Conservation (phyloP, 192 early-diverging fungal genomes). For the Coemansia sp. region DNA sequence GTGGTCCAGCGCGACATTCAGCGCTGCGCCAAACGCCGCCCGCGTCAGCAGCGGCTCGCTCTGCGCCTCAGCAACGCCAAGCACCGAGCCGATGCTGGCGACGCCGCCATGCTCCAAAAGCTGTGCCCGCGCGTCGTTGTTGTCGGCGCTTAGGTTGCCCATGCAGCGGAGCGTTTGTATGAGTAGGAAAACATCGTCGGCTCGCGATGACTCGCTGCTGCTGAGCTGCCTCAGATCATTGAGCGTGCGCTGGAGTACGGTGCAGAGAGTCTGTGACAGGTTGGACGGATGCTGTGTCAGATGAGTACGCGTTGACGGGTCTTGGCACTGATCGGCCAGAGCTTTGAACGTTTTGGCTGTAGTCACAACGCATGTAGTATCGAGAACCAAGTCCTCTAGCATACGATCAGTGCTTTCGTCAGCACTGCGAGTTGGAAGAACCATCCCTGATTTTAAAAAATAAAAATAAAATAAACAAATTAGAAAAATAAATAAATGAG, state of each 20-base stretch:
- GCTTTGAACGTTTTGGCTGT: conserved; percentile 39
- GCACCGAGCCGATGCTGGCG: conserved; percentile 14
- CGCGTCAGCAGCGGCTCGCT: conserved; percentile 37
- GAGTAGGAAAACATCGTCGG: conserved; percentile 37
- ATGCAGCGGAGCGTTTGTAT: conserved; percentile 47
- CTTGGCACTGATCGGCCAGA: conserved; percentile 39
- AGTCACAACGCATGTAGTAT: neutral
- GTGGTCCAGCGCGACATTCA: conserved; percentile 40
- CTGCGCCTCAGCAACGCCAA: neutral
- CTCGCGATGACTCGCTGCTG: conserved; percentile 9
- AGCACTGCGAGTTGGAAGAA: too few species aligned
- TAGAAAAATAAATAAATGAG: neutral
- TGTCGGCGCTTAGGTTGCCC: conserved; percentile 50
- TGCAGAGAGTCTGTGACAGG: conserved; percentile 12
- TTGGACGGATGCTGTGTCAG: conserved; percentile 11
- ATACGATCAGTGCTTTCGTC: neutral
- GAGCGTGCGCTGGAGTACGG: conserved; percentile 17
- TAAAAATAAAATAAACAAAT: too few species aligned
- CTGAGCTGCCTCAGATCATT: neutral
- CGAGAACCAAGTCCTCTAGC: neutral
- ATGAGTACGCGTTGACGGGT: conserved; percentile 5
- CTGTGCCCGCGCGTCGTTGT: conserved; percentile 13
- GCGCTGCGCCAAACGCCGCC: conserved; percentile 44
- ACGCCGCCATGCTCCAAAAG: conserved; percentile 14
- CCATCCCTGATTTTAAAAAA: too few species aligned